A percentile compares a stretch with the other conserved stretches of the same genome.
Conservation (phyloP, 2,329 filamentous ascomycete genomes). For the Fusarium duplospermum region DNA sequence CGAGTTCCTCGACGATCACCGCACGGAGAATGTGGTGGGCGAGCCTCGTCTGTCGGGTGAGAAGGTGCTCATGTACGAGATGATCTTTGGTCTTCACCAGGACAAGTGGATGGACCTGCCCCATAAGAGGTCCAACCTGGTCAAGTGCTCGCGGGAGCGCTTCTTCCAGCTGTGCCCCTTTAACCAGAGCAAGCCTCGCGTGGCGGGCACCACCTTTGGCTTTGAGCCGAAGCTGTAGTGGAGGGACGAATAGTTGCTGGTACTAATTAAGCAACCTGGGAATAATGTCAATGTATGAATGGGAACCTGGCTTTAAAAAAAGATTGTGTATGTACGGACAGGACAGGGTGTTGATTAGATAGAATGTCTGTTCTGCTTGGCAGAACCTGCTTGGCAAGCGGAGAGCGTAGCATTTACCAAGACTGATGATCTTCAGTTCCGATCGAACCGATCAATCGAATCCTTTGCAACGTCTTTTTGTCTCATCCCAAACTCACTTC, state of each 20-base stretch:
- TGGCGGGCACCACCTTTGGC: conserved; percentile 64
- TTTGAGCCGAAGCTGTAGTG: conserved; percentile 58
- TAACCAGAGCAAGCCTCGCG: conserved; percentile 63
- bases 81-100: conserved; percentile 77
- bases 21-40: conserved; percentile 68
- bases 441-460: conserved; percentile 10
- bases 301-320: background rate
- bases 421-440: background rate
- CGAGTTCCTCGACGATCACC: conserved; percentile 69
- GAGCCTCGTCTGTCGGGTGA: conserved; percentile 79
- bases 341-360: background rate
- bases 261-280: background rate
- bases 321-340: background rate
- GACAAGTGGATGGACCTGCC: conserved; percentile 79
- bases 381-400: background rate
- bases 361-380: conserved; percentile 11
- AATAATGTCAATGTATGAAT: background rate
- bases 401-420: conserved; percentile 1
- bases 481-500: background rate
- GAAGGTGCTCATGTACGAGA: conserved; percentile 78
- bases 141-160: conserved; percentile 71
- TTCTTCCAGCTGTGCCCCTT: conserved; percentile 77
- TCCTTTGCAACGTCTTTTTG: background rate
- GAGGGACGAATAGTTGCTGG: background rate
- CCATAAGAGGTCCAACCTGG: conserved; percentile 76